Evolutionary conservation across 306 rosid species (phyloP).

Genomic region (Trifolium pratense): DNA sequence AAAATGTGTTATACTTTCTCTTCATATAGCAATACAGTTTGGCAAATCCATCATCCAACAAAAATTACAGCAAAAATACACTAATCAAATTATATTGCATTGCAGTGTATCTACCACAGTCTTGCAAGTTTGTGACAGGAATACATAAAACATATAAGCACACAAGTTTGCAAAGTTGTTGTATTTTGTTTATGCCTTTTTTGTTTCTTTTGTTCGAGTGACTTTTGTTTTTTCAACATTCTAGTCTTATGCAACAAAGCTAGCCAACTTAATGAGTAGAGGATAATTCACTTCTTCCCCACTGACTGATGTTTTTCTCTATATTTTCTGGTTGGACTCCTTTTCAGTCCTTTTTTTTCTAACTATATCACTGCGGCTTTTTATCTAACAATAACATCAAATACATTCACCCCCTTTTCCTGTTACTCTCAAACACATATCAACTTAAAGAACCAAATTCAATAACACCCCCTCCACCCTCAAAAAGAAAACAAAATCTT

Average conservation of each 20-base stretch:
- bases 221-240: not conserved
- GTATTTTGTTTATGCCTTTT: not conserved
- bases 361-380: not conserved
- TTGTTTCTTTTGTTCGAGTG: not conserved
- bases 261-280: not conserved
- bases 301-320: not conserved
- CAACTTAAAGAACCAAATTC: constrained; percentile 20
- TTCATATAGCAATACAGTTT: not conserved
- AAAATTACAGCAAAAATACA: not conserved
- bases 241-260: not conserved
- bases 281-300: not conserved
- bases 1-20: not conserved
- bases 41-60: not conserved
- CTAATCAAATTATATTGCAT: not conserved
- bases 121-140: not conserved
- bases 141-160: not conserved
- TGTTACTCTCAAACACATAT: constrained; percentile 4
- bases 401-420: constrained; percentile 4
- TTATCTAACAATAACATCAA: constrained; percentile 6
- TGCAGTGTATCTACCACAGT: not conserved
- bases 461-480: not conserved
- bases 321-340: not conserved
- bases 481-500: not conserved
- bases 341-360: not conserved
- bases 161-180: not conserved